A percentile compares a stretch with the other conserved stretches of the same genome.
Conservation (phyloP, 2,329 filamentous ascomycete genomes). For the Verticillium zaregamsianum region DNA sequence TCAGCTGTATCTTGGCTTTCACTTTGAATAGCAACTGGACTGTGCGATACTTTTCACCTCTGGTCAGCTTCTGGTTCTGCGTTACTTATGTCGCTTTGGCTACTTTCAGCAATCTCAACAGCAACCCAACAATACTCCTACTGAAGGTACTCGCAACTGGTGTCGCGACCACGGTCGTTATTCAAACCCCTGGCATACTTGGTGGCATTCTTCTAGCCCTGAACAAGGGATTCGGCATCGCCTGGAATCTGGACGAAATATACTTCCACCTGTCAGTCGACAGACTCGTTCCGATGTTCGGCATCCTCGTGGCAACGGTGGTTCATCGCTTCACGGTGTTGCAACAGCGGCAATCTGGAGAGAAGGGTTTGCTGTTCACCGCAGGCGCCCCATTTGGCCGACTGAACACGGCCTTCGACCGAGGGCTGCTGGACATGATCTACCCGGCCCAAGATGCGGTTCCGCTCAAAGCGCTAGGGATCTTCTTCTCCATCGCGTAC, state of each 20-base stretch:
- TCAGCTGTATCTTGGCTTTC: conserved; percentile 49
- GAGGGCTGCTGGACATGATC: conserved; percentile 4
- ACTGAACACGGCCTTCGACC: conserved; percentile 8
- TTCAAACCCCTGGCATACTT: conserved; percentile 5
- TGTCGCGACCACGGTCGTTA: conserved; percentile 18
- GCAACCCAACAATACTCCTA: conserved; percentile 34
- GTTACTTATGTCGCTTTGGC: conserved; percentile 50
- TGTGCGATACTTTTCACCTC: conserved; percentile 53
- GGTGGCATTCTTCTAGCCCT: conserved; percentile 7
- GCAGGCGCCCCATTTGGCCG: neutral
- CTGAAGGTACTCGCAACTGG: conserved; percentile 44
- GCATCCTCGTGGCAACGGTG: conserved; percentile 45
- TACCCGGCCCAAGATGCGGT: conserved; percentile 9
- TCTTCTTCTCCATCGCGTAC: conserved; percentile 7
- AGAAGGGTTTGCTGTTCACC: conserved; percentile 5
- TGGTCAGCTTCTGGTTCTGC: conserved; percentile 60
- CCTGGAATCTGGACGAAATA: conserved; percentile 44
- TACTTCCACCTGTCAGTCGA: conserved; percentile 48
- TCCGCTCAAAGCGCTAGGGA: conserved; percentile 10
- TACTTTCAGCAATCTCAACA: conserved; percentile 35
- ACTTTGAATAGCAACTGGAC: conserved; percentile 49
- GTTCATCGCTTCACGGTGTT: conserved; percentile 17
- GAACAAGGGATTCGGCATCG: conserved; percentile 32
- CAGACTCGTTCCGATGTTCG: conserved; percentile 50
- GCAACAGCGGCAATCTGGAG: neutral